Evolutionary conservation across 2,329 filamentous ascomycete species (phyloP), one percentile per base, ranked within the genome.

Genomic region (Fusarium caatingaense): DNA sequence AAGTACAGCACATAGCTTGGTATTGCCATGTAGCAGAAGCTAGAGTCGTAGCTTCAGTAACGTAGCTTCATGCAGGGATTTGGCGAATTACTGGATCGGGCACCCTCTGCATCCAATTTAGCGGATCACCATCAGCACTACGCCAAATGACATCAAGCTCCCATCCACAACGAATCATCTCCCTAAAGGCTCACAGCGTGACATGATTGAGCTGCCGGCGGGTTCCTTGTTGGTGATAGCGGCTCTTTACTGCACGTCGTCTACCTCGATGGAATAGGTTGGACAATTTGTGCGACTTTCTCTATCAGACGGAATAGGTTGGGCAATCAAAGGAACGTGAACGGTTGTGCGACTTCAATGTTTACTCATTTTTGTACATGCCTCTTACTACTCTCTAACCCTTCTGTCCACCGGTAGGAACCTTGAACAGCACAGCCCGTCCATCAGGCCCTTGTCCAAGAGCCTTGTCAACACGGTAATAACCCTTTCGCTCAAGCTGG

Each of bases 401-500:
- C 62, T 76, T 80, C 83, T 80, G 83, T 81, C 56, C 79, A 56
- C 87, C 87, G 8, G 86, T 89, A 9, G 87, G 87, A 56, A 89
- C 88, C 72, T 79, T 81, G 77, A 89, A 89, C 70, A 89, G 74
- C 18, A 89, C 84, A 32, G 87, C 85, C 76, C 84, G 83, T 41
- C 83, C 85, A 41, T 84, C 82, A 60, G 83, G 81, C 79, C 83
- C 85, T 74, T 86, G 80, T 41, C 75, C 77, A 28, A 87, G 79
- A 12, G 84, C 84, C 81, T 88, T 88, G 81, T 98, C 95, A 27
- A 97, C 90, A 55, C 95, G 87, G 84, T 92, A 98, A 82, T 93
- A 98, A 2, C 94, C 95, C 81, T 95, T 93, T 66, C 95, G 88
- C 85, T 98, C 95, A 47, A 98, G 92, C 84, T 98, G 96, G 73